Conservation (phyloP, 768 basidiomycete species). For the Termitomyces bulborhizus region DNA sequence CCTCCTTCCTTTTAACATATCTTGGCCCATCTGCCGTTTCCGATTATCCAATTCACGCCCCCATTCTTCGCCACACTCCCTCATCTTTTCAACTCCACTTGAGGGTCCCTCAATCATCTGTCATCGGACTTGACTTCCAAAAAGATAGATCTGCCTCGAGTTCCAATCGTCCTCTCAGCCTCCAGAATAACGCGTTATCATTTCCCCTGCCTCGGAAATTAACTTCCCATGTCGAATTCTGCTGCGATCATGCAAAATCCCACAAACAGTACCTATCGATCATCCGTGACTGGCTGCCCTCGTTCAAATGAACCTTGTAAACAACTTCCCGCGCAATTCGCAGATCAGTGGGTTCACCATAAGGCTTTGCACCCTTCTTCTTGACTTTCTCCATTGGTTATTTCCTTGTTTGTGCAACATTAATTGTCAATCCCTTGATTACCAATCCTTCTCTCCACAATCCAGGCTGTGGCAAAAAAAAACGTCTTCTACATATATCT, state of each 20-base stretch:
- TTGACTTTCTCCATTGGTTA: conserved; percentile 7
- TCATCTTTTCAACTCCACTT: neutral
- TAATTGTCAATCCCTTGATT: conserved; percentile 4
- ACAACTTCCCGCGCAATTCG: neutral
- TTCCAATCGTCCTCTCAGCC: neutral
- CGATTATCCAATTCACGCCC: neutral
- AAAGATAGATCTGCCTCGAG: conserved; percentile 4
- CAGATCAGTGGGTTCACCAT: neutral
- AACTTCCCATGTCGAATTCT: conserved; percentile 23
- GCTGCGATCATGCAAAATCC: conserved; percentile 8
- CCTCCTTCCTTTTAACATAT: conserved; percentile 13
- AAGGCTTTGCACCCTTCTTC: conserved; percentile 3
- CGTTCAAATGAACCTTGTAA: neutral
- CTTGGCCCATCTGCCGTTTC: conserved; percentile 13
- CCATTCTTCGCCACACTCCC: conserved; percentile 6
- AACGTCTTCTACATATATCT: neutral
- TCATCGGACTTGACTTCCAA: neutral
- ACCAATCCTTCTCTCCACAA: conserved; percentile 1
- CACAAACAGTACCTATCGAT: conserved; percentile 14
- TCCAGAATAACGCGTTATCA: neutral
- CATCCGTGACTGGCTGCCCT: neutral
- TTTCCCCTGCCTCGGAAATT: conserved; percentile 26
- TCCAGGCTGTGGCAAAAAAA: conserved; percentile 1
- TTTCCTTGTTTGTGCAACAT: conserved; percentile 5
- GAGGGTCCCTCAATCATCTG: neutral